These are phyloP conservation scores for Nicotiana sylvestris DNA, from an alignment of 257 asterid genomes.

Conservation along the genomic window DNA sequence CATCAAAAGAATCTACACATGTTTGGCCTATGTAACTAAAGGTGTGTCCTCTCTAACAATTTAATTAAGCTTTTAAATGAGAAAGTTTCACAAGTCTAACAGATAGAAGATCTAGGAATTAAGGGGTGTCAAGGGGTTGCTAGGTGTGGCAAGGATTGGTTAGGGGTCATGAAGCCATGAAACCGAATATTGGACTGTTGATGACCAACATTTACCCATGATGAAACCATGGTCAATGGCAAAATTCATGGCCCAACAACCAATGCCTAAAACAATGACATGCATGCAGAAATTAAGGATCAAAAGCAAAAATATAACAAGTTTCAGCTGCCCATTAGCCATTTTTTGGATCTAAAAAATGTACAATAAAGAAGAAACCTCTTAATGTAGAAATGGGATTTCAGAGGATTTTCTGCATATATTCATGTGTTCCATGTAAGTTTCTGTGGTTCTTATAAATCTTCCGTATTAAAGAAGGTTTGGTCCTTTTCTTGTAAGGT, in stretches of 20 bases:
- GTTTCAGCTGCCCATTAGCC: slow-evolving; percentile 47
- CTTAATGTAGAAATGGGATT: not conserved
- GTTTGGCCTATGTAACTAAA: no score
- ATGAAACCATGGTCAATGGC: slow-evolving; percentile 71
- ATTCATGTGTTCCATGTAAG: slow-evolving; percentile 11
- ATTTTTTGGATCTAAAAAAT: slow-evolving; percentile 16
- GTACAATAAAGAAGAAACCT: not conserved
- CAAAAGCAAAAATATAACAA: slow-evolving; percentile 54
- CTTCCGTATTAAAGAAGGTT: not conserved
- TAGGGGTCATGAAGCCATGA: not conserved
- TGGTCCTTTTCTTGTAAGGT: no score
- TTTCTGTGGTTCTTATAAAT: slow-evolving; percentile 20
- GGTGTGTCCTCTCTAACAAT: no score
- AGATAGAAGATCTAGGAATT: no score
- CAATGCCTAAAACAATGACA: slow-evolving; percentile 55
- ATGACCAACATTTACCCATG: slow-evolving; percentile 37
- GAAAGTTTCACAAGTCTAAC: no score
- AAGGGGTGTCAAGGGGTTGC: no score
- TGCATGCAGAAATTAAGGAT: slow-evolving; percentile 31
- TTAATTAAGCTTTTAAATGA: no score
- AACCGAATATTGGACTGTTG: not conserved
- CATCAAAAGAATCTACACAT: no score
- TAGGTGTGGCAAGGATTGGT: no score
- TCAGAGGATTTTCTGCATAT: not conserved
- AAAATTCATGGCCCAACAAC: slow-evolving; percentile 63